Conservation (phyloP, 805 yeast species). For the Kregervanrija delftensis region DNA sequence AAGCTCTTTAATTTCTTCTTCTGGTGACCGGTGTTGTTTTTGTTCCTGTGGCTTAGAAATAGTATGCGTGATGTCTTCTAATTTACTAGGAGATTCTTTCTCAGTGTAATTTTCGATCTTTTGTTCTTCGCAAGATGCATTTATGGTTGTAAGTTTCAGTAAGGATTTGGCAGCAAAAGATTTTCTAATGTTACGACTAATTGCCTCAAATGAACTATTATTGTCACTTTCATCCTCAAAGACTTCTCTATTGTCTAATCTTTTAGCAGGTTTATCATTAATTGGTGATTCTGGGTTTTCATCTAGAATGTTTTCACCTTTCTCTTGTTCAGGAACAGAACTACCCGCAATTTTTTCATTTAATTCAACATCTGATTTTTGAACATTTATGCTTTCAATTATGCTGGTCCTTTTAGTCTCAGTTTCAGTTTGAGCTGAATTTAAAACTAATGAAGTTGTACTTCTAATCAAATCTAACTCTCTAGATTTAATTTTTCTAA, state of each 20-base stretch:
- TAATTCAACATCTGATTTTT: too few species aligned
- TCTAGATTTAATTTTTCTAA: conserved; percentile 11
- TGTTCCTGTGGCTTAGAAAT: neutral
- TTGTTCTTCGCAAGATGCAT: too few species aligned
- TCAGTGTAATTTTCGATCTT: too few species aligned
- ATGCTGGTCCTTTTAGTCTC: too few species aligned
- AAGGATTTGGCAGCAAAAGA: conserved; percentile 22
- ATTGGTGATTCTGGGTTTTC: neutral
- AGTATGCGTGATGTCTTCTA: too few species aligned
- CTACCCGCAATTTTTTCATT: too few species aligned
- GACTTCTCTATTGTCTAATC: neutral
- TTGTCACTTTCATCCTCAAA: conserved; percentile 2
- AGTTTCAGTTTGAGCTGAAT: neutral
- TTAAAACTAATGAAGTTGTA: conserved; percentile 11
- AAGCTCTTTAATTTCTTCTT: conserved; percentile 15
- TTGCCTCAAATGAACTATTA: conserved; percentile 25
- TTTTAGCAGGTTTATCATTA: neutral
- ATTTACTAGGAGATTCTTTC: too few species aligned
- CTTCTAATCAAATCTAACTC: conserved; percentile 14
- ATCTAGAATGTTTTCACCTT: too few species aligned
- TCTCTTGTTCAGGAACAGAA: too few species aligned
- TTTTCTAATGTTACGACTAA: conserved; percentile 25
- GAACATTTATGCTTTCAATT: too few species aligned
- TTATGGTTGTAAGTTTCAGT: neutral
- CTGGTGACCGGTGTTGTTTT: conserved; percentile 4